Base-by-base conservation (phyloP, 2,329 filamentous ascomycete species). In the Botryotinia narcissicola region DNA sequence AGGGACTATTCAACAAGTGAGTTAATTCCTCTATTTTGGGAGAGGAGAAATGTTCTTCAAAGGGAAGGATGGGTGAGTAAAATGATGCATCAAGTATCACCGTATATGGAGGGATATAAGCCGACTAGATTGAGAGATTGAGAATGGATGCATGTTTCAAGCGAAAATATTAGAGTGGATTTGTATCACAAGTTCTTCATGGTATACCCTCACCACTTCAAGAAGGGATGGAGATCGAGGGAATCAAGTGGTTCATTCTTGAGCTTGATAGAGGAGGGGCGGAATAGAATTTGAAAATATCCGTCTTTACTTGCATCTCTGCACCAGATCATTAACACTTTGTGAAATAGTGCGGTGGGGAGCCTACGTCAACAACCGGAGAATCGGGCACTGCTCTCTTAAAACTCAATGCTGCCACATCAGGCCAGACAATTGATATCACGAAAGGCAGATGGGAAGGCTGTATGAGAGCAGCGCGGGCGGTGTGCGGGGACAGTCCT, bases 391-490 rank as follows among this genome's bases (percentile, higher is more conserved):
- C 83, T 16, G 86, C 85, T 12, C 79, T 83, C 74, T 88, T 89
- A 80, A 82, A 79, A 4, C 82, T 89, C 25, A 82, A 80, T 40
- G 82, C 85, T 1, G 81, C 82, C 25, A 80, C 80, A 2, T 73
- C 77, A 1, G 86, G 85, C 16, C 83, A 84, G 35, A 86, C 83
- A 25, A 88, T 89, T 79, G 86, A 85, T 80, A 83, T 89, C 74
- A 83, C 83, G 64, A 88, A 88, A 81, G 83, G 83, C 32, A 81
- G 84, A 37, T 87, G 87, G 86, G 85, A 88, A 80, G 82, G 83
- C 69, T 89, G 87, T 78, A 83, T 88, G 70, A 83, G 85, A 59
- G 87, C 87, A 25, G 87, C 87, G 1, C 68, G 73, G 35, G 78
- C 78, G 5, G 74, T 76, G 1, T 80, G 78, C 66, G 75, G 75